These are phyloP conservation scores for Phytophthora uliginosa DNA, from an alignment of 352 stramenopile genomes.

Conservation along the genomic window DNA sequence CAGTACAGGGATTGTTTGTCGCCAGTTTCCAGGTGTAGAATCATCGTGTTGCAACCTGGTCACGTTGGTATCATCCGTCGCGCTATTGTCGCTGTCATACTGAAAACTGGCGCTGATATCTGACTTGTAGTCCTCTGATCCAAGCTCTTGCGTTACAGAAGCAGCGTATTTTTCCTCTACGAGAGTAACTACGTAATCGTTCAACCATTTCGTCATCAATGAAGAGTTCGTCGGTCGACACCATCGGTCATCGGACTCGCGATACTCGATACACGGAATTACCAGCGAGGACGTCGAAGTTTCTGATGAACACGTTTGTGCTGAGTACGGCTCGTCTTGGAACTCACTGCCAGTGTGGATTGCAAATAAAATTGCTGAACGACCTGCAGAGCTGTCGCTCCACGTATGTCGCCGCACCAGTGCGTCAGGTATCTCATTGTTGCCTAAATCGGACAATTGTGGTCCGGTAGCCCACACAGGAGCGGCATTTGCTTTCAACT, in stretches of 20 bases:
- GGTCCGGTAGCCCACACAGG: conserved; percentile 17
- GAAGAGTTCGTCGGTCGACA: conserved; percentile 36
- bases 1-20: conserved; percentile 41
- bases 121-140: not conserved
- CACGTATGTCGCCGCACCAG: conserved; percentile 22
- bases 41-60: conserved; percentile 10
- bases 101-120: not conserved
- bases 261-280: conserved; percentile 44
- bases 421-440: conserved; percentile 1
- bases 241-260: conserved; percentile 35
- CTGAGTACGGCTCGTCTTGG: not conserved
- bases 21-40: conserved; percentile 28
- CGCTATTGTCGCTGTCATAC: conserved; percentile 13
- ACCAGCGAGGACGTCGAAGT: conserved; percentile 4
- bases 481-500: conserved; percentile 5
- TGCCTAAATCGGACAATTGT: not conserved
- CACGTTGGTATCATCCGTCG: conserved; percentile 22
- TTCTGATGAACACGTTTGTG: conserved; percentile 13
- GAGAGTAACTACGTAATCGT: conserved; percentile 22
- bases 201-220: conserved; percentile 38
- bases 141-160: not conserved
- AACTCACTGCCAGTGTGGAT: conserved; percentile 21
- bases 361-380: conserved; percentile 24
- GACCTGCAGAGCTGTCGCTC: conserved; percentile 15
- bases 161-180: not conserved